Evolutionary conservation across 2,329 filamentous ascomycete genomes (phyloP).

Genomic region (Colletotrichum echinochloae): DNA sequence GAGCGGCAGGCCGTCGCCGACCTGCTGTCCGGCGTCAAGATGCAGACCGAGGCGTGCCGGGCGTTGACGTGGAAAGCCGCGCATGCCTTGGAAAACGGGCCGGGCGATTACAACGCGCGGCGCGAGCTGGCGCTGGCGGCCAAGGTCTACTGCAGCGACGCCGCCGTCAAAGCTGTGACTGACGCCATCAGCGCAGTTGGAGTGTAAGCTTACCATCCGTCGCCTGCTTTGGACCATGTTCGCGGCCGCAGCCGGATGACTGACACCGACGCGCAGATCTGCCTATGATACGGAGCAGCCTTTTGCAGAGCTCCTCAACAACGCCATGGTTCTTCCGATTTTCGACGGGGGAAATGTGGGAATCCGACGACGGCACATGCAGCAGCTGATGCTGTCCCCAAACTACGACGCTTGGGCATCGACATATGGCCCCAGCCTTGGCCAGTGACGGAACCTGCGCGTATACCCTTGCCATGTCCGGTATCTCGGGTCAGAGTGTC

Average conservation of each 20-base stretch:
- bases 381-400: slow-evolving; percentile 14
- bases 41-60: slow-evolving; percentile 61
- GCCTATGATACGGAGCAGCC: not conserved
- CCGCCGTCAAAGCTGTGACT: slow-evolving; percentile 59
- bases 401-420: slow-evolving; percentile 25
- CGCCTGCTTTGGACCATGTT: not conserved
- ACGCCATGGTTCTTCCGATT: slow-evolving; percentile 31
- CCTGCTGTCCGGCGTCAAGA: slow-evolving; percentile 64
- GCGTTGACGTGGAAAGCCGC: slow-evolving; percentile 65
- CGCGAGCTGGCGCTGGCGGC: slow-evolving; percentile 61
- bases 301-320: slow-evolving; percentile 17
- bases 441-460: not conserved
- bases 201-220: slow-evolving; percentile 51
- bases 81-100: slow-evolving; percentile 55
- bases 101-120: slow-evolving; percentile 53
- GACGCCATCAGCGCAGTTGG: slow-evolving; percentile 66
- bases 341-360: slow-evolving; percentile 42
- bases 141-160: slow-evolving; percentile 64
- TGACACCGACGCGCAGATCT: not conserved
- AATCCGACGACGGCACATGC: slow-evolving; percentile 29
- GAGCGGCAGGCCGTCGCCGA: slow-evolving; percentile 64
- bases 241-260: not conserved
- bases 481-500: not conserved
- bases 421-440: not conserved
- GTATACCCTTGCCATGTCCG: not conserved